Evolutionary conservation across 1,139 yeast species (phyloP), one percentile per base, ranked within the genome.

Genomic region (Saccharomyces hybrid): DNA sequence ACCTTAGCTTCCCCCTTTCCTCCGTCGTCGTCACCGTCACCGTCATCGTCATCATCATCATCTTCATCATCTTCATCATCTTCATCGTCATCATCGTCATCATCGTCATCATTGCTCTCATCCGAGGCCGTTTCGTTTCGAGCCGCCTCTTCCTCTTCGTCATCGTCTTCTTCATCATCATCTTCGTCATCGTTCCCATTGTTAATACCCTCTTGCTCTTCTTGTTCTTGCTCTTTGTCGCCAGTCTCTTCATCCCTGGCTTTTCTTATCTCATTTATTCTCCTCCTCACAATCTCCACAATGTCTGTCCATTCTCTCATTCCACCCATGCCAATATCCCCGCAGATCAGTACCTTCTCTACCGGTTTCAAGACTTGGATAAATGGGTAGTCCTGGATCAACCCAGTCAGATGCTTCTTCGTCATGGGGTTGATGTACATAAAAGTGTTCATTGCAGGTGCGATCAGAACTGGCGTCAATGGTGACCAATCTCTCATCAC

Each of bases 251-350:
- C 66, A 11, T 64, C 66, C 26, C 65, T 60, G 14, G 61, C 61
- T 29, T 68, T 62, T 16, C 60, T 57, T 14, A 67, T 59, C 48
- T 66, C 68, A 16, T 58, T 58, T 8, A 73, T 60, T 75, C 61
- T 79, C 52, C 82, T 78, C 52, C 88, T 83, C 54, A 89, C 71
- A 14, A 83, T 81, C 64, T 89, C 96, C 9, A 90, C 97, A 54
- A 91, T 81, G 61, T 90, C 97, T 58, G 83, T 80, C 97, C 96
- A 91, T 72, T 93, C 98, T 84, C 86, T 83, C 95, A 86, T 86
- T 55, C 95, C 95, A 46, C 95, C 93, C 91, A 86, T 88, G 34
- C 96, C 97, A 58, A 91, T 90, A 65, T 90, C 97, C 57, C 98
- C 97, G 71, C 88, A 89, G 54, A 61, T 73, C 60, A 70, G 64